These are phyloP conservation scores for Syncephalastrum monosporum DNA, from an alignment of 371 early-diverging fungal genomes.

Conservation along the genomic window DNA sequence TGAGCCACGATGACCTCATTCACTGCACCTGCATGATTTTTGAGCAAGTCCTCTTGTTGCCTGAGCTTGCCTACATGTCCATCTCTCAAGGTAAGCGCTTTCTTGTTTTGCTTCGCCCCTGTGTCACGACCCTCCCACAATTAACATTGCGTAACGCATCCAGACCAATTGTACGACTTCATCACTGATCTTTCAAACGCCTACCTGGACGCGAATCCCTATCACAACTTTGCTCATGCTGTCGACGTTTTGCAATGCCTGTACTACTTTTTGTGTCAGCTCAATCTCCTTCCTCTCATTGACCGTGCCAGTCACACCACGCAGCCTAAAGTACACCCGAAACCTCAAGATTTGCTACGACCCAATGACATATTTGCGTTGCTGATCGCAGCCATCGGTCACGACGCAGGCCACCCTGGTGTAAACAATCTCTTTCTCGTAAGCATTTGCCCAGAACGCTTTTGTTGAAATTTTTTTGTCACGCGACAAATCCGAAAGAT, in stretches of 20 bases:
- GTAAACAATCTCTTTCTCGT: constrained; percentile 77
- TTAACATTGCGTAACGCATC: constrained; percentile 7
- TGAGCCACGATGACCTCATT: constrained; percentile 61
- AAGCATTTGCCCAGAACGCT: constrained; percentile 5
- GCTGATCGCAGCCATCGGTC: constrained; percentile 75
- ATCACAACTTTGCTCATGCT: constrained; percentile 86
- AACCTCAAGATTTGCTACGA: constrained; percentile 50
- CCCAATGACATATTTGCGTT: constrained; percentile 70
- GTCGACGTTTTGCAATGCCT: constrained; percentile 83
- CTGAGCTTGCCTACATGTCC: constrained; percentile 50
- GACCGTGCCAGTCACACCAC: constrained; percentile 9
- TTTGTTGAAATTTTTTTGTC: no score
- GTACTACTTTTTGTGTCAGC: constrained; percentile 67
- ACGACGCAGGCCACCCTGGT: constrained; percentile 86
- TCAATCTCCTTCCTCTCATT: constrained; percentile 43
- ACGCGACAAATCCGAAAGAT: neutral
- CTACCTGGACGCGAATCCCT: constrained; percentile 72
- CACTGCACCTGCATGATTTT: constrained; percentile 66
- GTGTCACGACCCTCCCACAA: neutral
- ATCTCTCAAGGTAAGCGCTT: constrained; percentile 53
- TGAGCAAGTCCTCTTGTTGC: constrained; percentile 57
- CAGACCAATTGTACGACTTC: constrained; percentile 59
- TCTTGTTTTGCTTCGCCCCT: neutral
- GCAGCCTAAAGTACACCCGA: constrained; percentile 1
- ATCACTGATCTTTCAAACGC: constrained; percentile 58